Evolutionary conservation across 257 asterid species (phyloP).

Genomic region (Eucommia ulmoides): DNA sequence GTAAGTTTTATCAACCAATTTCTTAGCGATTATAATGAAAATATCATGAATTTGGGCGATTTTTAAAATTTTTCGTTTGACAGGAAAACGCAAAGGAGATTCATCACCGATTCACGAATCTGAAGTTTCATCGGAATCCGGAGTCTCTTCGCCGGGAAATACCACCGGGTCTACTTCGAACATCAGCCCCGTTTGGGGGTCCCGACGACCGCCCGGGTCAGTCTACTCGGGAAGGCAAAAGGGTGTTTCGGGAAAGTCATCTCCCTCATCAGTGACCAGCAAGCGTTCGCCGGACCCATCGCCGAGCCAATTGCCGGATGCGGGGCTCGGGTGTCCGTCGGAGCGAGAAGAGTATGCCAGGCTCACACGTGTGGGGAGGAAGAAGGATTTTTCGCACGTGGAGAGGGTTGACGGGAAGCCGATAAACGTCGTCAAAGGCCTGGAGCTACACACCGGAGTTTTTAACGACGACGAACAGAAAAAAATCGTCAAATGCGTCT

Average conservation of each 20-base stretch:
- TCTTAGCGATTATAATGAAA: too few relatives aligned
- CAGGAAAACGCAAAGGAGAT: background rate
- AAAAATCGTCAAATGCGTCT: slow-evolving; percentile 49
- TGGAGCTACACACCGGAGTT: slow-evolving; percentile 60
- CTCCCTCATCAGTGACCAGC: background rate
- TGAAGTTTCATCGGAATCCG: background rate
- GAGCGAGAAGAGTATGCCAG: slow-evolving; percentile 53
- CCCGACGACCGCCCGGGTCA: background rate
- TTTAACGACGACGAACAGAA: slow-evolving; percentile 67
- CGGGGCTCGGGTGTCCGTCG: slow-evolving; percentile 11
- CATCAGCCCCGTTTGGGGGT: background rate
- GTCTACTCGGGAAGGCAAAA: background rate
- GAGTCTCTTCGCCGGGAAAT: too few relatives aligned
- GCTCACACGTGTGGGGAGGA: slow-evolving; percentile 32
- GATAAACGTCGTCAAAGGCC: slow-evolving; percentile 49
- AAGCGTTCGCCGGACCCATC: background rate
- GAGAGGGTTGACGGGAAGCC: slow-evolving; percentile 42
- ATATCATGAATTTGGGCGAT: background rate
- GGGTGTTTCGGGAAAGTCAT: background rate
- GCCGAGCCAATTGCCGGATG: background rate
- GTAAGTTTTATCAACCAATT: background rate
- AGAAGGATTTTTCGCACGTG: slow-evolving; percentile 36
- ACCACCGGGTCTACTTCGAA: too few relatives aligned
- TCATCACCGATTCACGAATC: background rate
- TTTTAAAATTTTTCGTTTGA: background rate